Evolutionary conservation across 148 eudicot genomes (phyloP), one percentile per base, ranked within the genome.

Genomic region (Mesembryanthemum crystallinum): DNA sequence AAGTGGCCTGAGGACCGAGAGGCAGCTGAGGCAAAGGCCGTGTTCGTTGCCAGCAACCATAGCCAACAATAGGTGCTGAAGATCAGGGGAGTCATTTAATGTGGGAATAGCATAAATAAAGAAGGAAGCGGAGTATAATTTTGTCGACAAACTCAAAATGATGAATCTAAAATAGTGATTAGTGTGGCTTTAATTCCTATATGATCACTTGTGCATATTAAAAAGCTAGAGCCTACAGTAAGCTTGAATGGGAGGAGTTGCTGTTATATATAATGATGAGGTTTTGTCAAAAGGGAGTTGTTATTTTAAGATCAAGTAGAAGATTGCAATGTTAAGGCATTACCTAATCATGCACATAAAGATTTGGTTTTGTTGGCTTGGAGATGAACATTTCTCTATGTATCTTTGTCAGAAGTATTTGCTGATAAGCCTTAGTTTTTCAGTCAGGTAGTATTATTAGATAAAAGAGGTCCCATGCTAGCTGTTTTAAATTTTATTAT

Each of bases 291-390:
- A 52, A 21, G 52, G 28, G 60, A n/a, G 37, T 57, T 72, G 35
- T 47, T 64, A 25, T 57, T 64, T 47, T 64, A 47, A 42, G 69
- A 81, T 55, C 76, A 76, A 72, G 62, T 43, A 49, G 57, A 81
- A 72, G 67, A 73, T 76, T 76, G 77, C 58, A 72, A 75, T 80
- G 71, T 66, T 72, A 47, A 81, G 72, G 15, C 68, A 76, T 55
- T 73, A 76, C 83, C 80, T 76, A 81, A 76, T 63, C 75, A 33
- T 67, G 32, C 64, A 66, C 0, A 52, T 57, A 73, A 32, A 57
- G 29, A 64, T 71, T 77, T 60, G 47, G 54, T 70, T 61, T 77
- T 68, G 63, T 79, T 79, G 69, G 18, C 67, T 28, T 32, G n/a
- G 15, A 24, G 60, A 64, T 67, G 18, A 59, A 51, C 45, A 23